phyloP scores from a whole-genome alignment of 1,139 yeast genomes.

The Taphrina communis region DNA sequence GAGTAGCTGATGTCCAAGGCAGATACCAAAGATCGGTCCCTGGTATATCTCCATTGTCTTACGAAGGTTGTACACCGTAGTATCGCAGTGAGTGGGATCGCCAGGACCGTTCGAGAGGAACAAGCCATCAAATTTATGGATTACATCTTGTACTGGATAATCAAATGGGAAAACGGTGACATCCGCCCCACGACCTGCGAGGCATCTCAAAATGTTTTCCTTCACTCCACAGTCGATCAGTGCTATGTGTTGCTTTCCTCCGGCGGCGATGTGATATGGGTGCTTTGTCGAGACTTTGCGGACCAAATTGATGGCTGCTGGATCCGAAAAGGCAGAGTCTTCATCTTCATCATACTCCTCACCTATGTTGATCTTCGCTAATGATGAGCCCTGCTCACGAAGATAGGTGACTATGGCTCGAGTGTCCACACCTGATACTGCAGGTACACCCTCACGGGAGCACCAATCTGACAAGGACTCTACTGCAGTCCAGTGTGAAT shows the following conservation, averaged over 20 bases:
- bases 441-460: constrained; percentile 93
- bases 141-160: constrained; percentile 89
- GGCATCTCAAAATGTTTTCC: constrained; percentile 91
- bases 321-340: constrained; percentile 90
- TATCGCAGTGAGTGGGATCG: constrained; percentile 91
- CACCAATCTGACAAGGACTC: constrained; percentile 96
- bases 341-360: constrained; percentile 90
- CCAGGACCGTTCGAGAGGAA: constrained; percentile 98
- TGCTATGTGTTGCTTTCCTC: constrained; percentile 71
- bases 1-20: constrained; percentile 93
- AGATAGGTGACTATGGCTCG: constrained; percentile 88
- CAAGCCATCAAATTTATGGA: constrained; percentile 89
- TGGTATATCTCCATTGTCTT: constrained; percentile 71
- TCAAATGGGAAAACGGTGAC: constrained; percentile 95
- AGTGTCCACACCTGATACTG: constrained; percentile 95
- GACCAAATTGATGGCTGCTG: constrained; percentile 88
- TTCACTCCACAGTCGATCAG: constrained; percentile 97
- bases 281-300: constrained; percentile 93
- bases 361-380: constrained; percentile 87
- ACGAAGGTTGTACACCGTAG: constrained; percentile 76
- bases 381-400: constrained; percentile 93
- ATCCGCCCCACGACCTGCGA: constrained; percentile 93
- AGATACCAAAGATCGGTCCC: constrained; percentile 94
- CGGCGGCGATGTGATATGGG: constrained; percentile 82
- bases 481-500: constrained; percentile 99